phyloP scores from a whole-genome alignment of 441 rosid genomes.

The Flueggea neowawraea region DNA sequence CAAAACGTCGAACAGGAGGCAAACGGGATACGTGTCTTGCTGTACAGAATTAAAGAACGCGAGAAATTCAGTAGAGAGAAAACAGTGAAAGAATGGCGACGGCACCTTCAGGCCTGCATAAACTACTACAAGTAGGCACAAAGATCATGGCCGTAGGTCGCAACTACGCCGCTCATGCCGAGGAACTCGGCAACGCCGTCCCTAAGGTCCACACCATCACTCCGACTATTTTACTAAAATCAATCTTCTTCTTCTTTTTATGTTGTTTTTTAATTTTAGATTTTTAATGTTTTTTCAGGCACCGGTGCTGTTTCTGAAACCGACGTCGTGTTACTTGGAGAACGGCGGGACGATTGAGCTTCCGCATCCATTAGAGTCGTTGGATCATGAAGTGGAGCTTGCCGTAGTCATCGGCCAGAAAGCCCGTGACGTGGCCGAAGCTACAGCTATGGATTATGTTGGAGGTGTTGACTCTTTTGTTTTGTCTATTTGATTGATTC shows the following conservation, averaged over 20 bases:
- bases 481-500: neutral
- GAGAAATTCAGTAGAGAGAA: no score
- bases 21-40: no score
- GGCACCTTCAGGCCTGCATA: slow-evolving; percentile 38
- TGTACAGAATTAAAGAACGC: no score
- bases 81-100: slow-evolving; percentile 27
- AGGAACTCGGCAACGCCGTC: slow-evolving; percentile 96
- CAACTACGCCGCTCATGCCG: slow-evolving; percentile 96
- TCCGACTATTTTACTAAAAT: neutral
- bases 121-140: slow-evolving; percentile 63
- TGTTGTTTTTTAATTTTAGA: neutral
- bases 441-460: slow-evolving; percentile 75
- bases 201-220: slow-evolving; percentile 52
- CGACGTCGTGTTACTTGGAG: slow-evolving; percentile 83
- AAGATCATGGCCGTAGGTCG: slow-evolving; percentile 96
- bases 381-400: slow-evolving; percentile 93
- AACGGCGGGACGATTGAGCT: slow-evolving; percentile 91
- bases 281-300: slow-evolving; percentile 36
- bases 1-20: no score
- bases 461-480: slow-evolving; percentile 38
- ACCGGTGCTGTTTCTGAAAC: slow-evolving; percentile 90
- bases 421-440: slow-evolving; percentile 80
- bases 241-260: neutral
- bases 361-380: slow-evolving; percentile 65
- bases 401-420: slow-evolving; percentile 75